These are phyloP conservation scores for Colletotrichum trifolii DNA, from an alignment of 2,329 filamentous ascomycete species.

Conservation along the genomic window DNA sequence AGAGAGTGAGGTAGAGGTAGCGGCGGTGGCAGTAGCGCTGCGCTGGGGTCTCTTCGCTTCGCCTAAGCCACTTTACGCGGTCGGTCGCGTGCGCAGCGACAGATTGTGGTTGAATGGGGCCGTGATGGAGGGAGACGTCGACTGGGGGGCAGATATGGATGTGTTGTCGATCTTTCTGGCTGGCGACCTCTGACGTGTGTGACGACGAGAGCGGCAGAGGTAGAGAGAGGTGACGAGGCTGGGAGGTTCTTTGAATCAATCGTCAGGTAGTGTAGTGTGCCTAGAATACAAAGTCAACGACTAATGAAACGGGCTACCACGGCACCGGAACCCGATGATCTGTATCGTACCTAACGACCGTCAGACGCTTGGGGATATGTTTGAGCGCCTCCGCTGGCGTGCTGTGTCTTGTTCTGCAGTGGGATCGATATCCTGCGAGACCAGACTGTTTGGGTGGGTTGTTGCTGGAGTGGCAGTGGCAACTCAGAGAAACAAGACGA, in stretches of 20 bases:
- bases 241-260: no score
- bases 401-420: no score
- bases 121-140: constrained; percentile 13
- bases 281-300: no score
- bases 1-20: no score
- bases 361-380: constrained; percentile 20
- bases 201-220: no score
- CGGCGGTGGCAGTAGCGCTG: constrained; percentile 28
- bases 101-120: constrained; percentile 22
- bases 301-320: no score
- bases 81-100: constrained; percentile 34
- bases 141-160: not conserved
- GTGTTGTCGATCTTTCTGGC: no score
- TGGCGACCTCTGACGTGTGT: no score
- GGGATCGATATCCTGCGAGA: not conserved
- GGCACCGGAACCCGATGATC: constrained; percentile 12
- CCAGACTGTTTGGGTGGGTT: no score
- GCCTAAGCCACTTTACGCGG: constrained; percentile 36
- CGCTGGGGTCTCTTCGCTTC: constrained; percentile 35
- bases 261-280: no score
- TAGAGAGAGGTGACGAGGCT: no score
- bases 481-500: not conserved
- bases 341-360: constrained; percentile 29
- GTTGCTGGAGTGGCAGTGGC: no score
- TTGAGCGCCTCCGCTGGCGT: constrained; percentile 5